phyloP scores from a whole-genome alignment of 192 early-diverging fungal species.

The Coemansia sp. region DNA sequence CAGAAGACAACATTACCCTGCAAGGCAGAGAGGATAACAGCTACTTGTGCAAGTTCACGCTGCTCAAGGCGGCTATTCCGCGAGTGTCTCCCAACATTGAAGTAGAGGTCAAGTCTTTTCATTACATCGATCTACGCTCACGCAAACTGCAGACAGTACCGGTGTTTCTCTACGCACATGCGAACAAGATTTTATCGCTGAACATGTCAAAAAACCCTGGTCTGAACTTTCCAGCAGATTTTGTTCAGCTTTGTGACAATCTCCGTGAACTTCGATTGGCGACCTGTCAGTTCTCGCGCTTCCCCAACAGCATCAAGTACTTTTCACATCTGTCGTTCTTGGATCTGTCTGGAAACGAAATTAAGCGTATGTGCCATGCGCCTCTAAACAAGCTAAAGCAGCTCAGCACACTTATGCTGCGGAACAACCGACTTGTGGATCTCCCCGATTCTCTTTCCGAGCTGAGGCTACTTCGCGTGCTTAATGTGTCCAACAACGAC shows the following conservation, averaged over 20 bases:
- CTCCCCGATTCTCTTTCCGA: slow-evolving; percentile 67
- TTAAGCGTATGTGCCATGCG: slow-evolving; percentile 64
- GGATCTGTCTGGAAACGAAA: slow-evolving; percentile 77
- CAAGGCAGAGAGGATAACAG: slow-evolving; percentile 85
- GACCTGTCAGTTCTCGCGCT: slow-evolving; percentile 66
- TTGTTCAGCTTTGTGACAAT: slow-evolving; percentile 72
- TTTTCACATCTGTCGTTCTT: slow-evolving; percentile 68
- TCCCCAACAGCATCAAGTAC: slow-evolving; percentile 68
- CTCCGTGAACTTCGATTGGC: slow-evolving; percentile 69
- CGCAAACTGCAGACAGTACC: slow-evolving; percentile 79
- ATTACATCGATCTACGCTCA: slow-evolving; percentile 70
- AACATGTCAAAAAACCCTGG: slow-evolving; percentile 80
- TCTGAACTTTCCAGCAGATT: slow-evolving; percentile 80
- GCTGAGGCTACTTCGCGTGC: slow-evolving; percentile 60
- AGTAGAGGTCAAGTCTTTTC: slow-evolving; percentile 54
- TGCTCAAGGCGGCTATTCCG: slow-evolving; percentile 60
- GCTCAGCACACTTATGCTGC: slow-evolving; percentile 64
- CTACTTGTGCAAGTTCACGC: slow-evolving; percentile 78
- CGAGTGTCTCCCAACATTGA: slow-evolving; percentile 56
- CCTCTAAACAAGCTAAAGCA: slow-evolving; percentile 63
- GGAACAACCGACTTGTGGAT: slow-evolving; percentile 71
- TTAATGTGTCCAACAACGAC: slow-evolving; percentile 83
- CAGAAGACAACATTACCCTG: slow-evolving; percentile 73
- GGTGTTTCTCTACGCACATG: slow-evolving; percentile 71
- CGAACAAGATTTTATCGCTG: slow-evolving; percentile 71